Conservation (phyloP, 2,329 filamentous ascomycete species). For the Ophiostoma perfectum region DNA sequence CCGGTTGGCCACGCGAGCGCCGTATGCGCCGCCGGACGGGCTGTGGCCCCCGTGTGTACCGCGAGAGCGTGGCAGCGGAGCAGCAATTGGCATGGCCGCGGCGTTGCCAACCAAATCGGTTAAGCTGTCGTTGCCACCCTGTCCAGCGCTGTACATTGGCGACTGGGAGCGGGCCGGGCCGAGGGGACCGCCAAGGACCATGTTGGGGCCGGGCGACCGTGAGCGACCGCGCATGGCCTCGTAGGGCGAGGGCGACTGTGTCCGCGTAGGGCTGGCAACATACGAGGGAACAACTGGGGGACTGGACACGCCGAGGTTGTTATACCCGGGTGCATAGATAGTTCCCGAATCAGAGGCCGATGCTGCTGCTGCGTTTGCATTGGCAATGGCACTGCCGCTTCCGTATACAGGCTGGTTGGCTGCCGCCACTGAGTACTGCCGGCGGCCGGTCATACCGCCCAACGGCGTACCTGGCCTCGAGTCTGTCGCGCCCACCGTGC, state of each 20-base stretch:
- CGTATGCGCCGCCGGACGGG: neutral
- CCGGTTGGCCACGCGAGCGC: neutral
- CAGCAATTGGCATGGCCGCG: conserved; percentile 45
- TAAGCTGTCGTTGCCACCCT: conserved; percentile 47
- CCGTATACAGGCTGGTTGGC: conserved; percentile 13
- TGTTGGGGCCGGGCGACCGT: conserved; percentile 26
- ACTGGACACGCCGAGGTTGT: conserved; percentile 20
- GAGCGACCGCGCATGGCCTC: conserved; percentile 16
- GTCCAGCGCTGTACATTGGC: conserved; percentile 41
- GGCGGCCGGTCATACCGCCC: conserved; percentile 33
- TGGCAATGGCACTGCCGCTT: conserved; percentile 6
- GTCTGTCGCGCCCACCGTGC: conserved; percentile 39
- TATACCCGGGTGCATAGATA: conserved; percentile 25
- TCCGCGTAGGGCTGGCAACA: conserved; percentile 9
- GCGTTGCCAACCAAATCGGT: conserved; percentile 50
- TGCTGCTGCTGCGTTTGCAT: neutral
- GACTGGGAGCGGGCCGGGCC: conserved; percentile 37
- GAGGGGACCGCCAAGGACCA: conserved; percentile 27
- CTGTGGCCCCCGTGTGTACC: neutral
- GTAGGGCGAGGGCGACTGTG: conserved; percentile 23
- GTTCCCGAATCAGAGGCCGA: conserved; percentile 22
- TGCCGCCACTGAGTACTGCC: conserved; percentile 25
- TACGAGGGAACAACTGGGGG: conserved; percentile 20
- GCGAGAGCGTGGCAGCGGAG: conserved; percentile 1
- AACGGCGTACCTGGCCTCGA: conserved; percentile 50